Conservation (phyloP, 225 moss, liverwort and hornwort species). For the Asterella californica region DNA sequence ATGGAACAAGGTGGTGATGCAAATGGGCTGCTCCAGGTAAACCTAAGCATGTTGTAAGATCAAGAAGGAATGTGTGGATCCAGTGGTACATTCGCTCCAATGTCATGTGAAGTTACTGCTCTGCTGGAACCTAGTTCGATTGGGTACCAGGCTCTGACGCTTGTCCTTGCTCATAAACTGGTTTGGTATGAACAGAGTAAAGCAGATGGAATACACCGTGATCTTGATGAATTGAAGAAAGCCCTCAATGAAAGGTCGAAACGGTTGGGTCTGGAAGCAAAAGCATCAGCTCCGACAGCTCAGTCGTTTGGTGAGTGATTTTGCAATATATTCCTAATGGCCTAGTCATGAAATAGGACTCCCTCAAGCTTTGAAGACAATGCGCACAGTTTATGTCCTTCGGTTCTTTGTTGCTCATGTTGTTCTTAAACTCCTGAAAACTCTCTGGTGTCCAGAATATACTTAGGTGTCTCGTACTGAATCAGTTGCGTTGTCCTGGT, state of each 20-base stretch:
- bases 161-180: not conserved
- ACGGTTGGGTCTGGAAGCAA: conserved; percentile 57
- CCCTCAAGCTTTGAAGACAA: not conserved
- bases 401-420: not conserved
- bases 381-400: not conserved
- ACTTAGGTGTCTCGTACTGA: not conserved
- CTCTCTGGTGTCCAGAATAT: not conserved
- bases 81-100: not conserved
- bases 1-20: conserved; percentile 61
- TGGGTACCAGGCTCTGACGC: not conserved
- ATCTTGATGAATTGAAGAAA: conserved; percentile 73
- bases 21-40: conserved; percentile 53
- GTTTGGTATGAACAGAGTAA: conserved; percentile 42
- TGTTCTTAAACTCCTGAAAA: not conserved
- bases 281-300: conserved; percentile 58
- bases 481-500: not conserved
- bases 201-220: conserved; percentile 60
- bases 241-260: conserved; percentile 63
- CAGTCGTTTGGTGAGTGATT: conserved; percentile 62
- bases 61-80: not conserved
- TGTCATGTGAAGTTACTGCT: not conserved
- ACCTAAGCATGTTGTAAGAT: not conserved
- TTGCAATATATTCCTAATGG: not conserved
- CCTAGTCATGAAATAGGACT: not conserved
- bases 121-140: not conserved